Base-by-base conservation (phyloP, 208 protist genomes). In the Leishmania guyanensis region DNA sequence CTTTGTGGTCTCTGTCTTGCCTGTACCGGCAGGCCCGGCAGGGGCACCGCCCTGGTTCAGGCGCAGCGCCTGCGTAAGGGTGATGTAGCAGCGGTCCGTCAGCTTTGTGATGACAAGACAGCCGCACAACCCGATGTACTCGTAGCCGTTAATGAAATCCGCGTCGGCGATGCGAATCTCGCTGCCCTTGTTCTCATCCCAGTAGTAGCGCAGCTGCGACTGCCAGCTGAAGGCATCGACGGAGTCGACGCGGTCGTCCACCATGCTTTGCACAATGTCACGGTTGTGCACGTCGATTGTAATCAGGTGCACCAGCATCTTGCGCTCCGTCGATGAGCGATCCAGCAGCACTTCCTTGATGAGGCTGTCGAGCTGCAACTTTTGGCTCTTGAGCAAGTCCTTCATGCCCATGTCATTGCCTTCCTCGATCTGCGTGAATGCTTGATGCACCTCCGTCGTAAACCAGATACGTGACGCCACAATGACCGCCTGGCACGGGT, bases 21-120 rank as follows among this genome's bases (percentile, higher is more conserved):
- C 97, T 2, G 97, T 98, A 88, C 97, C 97, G 43, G 97, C 97
- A 33, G 97, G 97, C 2, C 97, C 97, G 53, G 97, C 97, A 50
- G 97, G 97, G 36, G 97, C 97, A 50, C 97, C 97, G 75, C 97
- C 97, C 75, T 98, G 96, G 71, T 94, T 93, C 56, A 99, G 87
- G 5, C 96, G 92, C 51, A 99, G 90, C 48, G 97, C 96, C 86
- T 99, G 97, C 16, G 96, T 97, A 29, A 99, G 92, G 14, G 99
- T 99, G 88, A 99, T 99, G 92, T 99, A 99, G 92, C 99, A 99
- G 60, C 99, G 90, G 91, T 99, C 98, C 22, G 99, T 99, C 20
- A 99, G 94, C 79, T 99, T 99, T 29, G 99, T 99, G 84, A 99
- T 99, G 74, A 99, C 99, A 20, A 99, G 92, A 84, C 99, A 99